These are phyloP conservation scores for Clavispora phyllophila DNA, from an alignment of 805 yeast species.

Conservation along the genomic window DNA sequence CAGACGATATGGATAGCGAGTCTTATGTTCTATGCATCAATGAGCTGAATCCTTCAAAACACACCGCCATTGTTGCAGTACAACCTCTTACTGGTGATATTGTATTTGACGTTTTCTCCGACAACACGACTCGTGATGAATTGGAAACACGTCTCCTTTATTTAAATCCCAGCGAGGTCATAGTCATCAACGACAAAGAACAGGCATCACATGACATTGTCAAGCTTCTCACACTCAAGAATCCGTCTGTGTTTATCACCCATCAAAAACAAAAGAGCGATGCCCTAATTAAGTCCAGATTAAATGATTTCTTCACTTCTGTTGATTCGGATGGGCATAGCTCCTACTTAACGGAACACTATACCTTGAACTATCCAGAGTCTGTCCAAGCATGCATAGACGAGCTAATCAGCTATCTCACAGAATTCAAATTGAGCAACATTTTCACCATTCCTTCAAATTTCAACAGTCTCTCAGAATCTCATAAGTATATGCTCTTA, in stretches of 20 bases:
- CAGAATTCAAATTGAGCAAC: constrained; percentile 56
- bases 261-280: constrained; percentile 2
- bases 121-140: constrained; percentile 50
- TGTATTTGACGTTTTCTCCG: constrained; percentile 65
- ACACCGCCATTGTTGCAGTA: constrained; percentile 50
- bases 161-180: constrained; percentile 71
- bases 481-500: constrained; percentile 48
- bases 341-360: constrained; percentile 20
- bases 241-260: constrained; percentile 7
- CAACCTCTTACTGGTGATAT: constrained; percentile 75
- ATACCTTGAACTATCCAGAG: constrained; percentile 15
- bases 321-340: constrained; percentile 15
- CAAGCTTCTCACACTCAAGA: constrained; percentile 15
- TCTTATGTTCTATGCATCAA: constrained; percentile 44
- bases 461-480: constrained; percentile 45
- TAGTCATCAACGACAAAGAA: constrained; percentile 30
- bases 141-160: constrained; percentile 72
- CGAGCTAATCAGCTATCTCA: constrained; percentile 49
- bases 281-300: constrained; percentile 6
- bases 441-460: constrained; percentile 51
- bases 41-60: constrained; percentile 12
- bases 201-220: constrained; percentile 29
- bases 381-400: constrained; percentile 34
- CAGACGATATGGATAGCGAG: constrained; percentile 17
- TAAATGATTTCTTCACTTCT: constrained; percentile 23